phyloP scores from a whole-genome alignment of 2,329 filamentous ascomycete species.

The Aspergillus arachidicola region DNA sequence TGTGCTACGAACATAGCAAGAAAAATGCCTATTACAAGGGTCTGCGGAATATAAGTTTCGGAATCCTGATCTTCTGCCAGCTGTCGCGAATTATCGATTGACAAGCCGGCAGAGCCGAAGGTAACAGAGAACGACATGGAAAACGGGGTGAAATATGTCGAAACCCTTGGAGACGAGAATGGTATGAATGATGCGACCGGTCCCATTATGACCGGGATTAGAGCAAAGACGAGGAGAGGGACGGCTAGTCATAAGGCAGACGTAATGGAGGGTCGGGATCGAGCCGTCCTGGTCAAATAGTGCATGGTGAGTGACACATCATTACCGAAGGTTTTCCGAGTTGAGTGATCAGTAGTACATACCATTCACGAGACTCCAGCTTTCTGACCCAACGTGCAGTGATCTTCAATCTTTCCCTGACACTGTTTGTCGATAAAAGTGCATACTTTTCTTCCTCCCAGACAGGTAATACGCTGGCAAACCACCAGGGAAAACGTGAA shows the following conservation, averaged over 20 bases:
- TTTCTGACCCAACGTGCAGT: constrained; percentile 76
- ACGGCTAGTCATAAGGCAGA: constrained; percentile 50
- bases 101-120: constrained; percentile 25
- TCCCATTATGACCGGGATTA: constrained; percentile 31
- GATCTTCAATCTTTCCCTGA: constrained; percentile 80
- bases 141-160: constrained; percentile 38
- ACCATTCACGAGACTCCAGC: constrained; percentile 73
- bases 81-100: constrained; percentile 8
- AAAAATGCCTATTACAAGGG: constrained; percentile 36
- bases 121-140: constrained; percentile 41
- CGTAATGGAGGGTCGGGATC: constrained; percentile 34
- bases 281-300: constrained; percentile 30
- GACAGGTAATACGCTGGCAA: constrained; percentile 78
- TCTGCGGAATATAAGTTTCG: constrained; percentile 34
- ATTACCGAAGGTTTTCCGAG: constrained; percentile 5
- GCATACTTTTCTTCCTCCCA: constrained; percentile 77
- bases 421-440: constrained; percentile 71
- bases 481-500: constrained; percentile 84
- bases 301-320: constrained; percentile 14
- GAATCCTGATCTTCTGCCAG: constrained; percentile 10
- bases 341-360: constrained; percentile 41
- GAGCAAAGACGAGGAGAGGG: constrained; percentile 38
- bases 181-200: constrained; percentile 24
- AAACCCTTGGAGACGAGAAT: constrained; percentile 28
- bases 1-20: constrained; percentile 34